Evolutionary conservation across 148 eudicot species (phyloP).

Genomic region (Chenopodium suecicum): DNA sequence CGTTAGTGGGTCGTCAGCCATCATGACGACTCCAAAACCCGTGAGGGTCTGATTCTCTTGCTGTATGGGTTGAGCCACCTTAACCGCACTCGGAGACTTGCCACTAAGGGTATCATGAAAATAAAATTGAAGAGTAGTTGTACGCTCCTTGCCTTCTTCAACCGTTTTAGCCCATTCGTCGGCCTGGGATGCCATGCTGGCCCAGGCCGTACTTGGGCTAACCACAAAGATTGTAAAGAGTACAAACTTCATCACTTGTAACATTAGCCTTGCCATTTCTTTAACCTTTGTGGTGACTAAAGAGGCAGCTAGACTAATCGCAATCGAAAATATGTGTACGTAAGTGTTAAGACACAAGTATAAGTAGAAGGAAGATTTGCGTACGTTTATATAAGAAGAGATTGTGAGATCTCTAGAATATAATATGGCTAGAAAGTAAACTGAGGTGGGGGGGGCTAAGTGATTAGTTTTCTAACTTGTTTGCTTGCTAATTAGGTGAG

Average conservation of each 20-base stretch:
- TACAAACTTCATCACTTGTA: neutral
- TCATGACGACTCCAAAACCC: slow-evolving; percentile 36
- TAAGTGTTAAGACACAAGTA: no score
- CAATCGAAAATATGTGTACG: neutral
- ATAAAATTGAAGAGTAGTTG: slow-evolving; percentile 55
- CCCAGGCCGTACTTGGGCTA: neutral
- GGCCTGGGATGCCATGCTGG: neutral
- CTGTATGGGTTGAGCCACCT: slow-evolving; percentile 38
- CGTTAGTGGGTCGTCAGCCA: slow-evolving; percentile 58
- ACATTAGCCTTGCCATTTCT: neutral
- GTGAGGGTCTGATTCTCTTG: slow-evolving; percentile 16
- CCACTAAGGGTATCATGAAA: slow-evolving; percentile 54
- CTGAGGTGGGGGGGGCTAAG: neutral
- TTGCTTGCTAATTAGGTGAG: slow-evolving; percentile 5
- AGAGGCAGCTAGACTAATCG: neutral
- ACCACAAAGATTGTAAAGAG: slow-evolving; percentile 1
- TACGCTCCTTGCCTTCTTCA: slow-evolving; percentile 13
- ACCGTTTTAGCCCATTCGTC: slow-evolving; percentile 39
- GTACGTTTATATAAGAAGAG: slow-evolving; percentile 6
- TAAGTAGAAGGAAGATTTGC: neutral
- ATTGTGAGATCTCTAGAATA: neutral
- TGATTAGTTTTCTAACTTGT: neutral
- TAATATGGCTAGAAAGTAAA: neutral
- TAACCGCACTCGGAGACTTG: slow-evolving; percentile 31
- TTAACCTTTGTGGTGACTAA: neutral